Conservation (phyloP, 1,284 basidiomycete genomes). For the Microbotryomycetes sp. region DNA sequence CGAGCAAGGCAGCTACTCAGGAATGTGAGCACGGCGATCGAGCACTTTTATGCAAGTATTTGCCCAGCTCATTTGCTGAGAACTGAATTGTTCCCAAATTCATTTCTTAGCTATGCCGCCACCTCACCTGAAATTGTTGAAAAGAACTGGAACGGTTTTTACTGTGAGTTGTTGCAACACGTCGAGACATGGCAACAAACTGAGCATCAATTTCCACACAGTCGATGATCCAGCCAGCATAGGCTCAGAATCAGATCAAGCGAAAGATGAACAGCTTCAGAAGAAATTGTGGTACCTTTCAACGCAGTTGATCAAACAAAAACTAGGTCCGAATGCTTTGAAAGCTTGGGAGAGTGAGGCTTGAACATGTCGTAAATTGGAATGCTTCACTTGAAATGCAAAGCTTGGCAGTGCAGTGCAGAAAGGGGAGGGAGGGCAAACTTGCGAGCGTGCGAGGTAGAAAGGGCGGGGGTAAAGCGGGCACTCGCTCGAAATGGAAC, state of each 20-base stretch:
- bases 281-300: conserved; percentile 47
- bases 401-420: no score
- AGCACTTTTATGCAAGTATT: no score
- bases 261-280: conserved; percentile 43
- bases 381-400: no score
- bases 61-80: background rate
- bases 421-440: no score
- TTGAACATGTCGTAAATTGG: background rate
- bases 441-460: no score
- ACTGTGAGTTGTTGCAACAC: no score
- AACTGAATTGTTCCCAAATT: background rate
- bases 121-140: conserved; percentile 44
- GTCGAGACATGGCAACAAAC: no score
- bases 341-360: conserved; percentile 34
- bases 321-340: conserved; percentile 43
- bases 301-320: conserved; percentile 42
- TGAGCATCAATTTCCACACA: no score
- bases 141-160: conserved; percentile 45
- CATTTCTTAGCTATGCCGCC: conserved; percentile 38
- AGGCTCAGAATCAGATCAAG: conserved; percentile 45
- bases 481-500: no score
- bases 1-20: conserved; percentile 43
- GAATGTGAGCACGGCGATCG: conserved; percentile 21
- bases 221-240: conserved; percentile 42
- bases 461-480: no score